Percentiles rank a stretch among this genome's conserved stretches.
phyloP scores from a whole-genome alignment of 345 rosid species.

The Raphanus sativus region DNA sequence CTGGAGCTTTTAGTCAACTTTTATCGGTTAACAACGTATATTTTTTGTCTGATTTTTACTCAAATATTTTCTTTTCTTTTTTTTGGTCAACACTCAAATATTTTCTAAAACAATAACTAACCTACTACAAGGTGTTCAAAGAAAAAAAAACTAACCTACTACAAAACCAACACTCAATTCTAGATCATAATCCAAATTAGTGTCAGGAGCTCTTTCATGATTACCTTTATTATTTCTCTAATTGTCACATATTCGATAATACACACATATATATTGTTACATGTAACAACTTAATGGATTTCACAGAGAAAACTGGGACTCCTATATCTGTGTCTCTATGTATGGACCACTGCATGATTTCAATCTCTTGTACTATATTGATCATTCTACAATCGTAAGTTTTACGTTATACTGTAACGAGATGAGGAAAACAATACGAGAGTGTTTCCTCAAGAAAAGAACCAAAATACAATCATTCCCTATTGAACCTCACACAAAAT shows the following conservation, averaged over 20 bases:
- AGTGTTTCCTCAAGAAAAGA: constrained; percentile 15
- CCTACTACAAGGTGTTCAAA: not conserved
- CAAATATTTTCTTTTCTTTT: not conserved
- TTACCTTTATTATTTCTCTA: not conserved
- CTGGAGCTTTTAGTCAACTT: constrained; percentile 11
- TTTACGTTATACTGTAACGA: constrained; percentile 20
- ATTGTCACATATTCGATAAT: not conserved
- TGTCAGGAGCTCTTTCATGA: not conserved
- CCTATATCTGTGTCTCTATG: not conserved
- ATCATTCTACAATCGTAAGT: constrained; percentile 13
- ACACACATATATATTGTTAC: not conserved
- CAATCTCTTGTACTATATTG: constrained; percentile 18
- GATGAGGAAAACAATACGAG: constrained; percentile 21
- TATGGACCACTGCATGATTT: constrained; percentile 19
- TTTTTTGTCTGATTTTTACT: too few relatives aligned
- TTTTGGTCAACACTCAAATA: too few relatives aligned
- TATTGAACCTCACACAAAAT: not conserved
- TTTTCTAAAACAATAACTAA: not conserved
- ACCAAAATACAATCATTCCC: not conserved
- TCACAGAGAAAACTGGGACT: constrained; percentile 12
- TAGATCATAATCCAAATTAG: not conserved
- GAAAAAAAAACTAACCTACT: not conserved
- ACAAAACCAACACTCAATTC: not conserved
- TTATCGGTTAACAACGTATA: not conserved
- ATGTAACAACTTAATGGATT: not conserved